These are phyloP conservation scores for Penicillium herquei DNA, from an alignment of 495 filamentous ascomycete genomes.

Conservation along the genomic window DNA sequence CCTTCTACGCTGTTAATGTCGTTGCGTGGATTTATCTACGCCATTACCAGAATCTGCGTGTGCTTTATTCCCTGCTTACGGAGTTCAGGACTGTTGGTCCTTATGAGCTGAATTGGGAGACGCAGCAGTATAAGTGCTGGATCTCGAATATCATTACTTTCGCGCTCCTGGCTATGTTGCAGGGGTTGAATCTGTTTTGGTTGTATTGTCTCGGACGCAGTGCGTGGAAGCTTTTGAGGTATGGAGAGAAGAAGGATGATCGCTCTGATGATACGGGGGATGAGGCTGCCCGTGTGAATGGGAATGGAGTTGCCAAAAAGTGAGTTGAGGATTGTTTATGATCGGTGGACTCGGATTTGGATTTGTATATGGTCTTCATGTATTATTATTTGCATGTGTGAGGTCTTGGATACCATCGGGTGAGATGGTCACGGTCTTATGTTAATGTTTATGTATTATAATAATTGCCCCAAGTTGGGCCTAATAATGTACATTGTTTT, in stretches of 20 bases:
- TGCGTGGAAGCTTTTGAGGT: conserved; percentile 18
- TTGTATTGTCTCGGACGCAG: conserved; percentile 64
- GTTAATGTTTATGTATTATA: no score
- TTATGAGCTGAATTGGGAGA: conserved; percentile 75
- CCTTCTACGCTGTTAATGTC: conserved; percentile 77
- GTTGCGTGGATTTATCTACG: conserved; percentile 80
- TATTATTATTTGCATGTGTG: no score
- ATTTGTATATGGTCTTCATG: no score
- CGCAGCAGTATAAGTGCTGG: conserved; percentile 69
- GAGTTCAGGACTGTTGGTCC: conserved; percentile 80
- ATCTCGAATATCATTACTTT: conserved; percentile 66
- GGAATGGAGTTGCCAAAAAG: not conserved
- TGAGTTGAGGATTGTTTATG: not conserved
- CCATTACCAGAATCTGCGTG: conserved; percentile 80
- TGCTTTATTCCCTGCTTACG: conserved; percentile 72
- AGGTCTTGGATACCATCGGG: no score
- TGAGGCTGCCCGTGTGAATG: not conserved
- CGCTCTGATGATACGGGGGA: conserved; percentile 22
- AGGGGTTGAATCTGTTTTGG: conserved; percentile 77
- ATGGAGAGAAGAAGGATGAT: conserved; percentile 30
- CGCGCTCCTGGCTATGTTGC: conserved; percentile 60
- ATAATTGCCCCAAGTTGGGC: no score
- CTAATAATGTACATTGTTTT: no score
- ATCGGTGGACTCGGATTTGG: no score
- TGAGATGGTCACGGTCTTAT: no score